Conservation (phyloP, 1,139 yeast species). For the Kodamaea sp. region DNA sequence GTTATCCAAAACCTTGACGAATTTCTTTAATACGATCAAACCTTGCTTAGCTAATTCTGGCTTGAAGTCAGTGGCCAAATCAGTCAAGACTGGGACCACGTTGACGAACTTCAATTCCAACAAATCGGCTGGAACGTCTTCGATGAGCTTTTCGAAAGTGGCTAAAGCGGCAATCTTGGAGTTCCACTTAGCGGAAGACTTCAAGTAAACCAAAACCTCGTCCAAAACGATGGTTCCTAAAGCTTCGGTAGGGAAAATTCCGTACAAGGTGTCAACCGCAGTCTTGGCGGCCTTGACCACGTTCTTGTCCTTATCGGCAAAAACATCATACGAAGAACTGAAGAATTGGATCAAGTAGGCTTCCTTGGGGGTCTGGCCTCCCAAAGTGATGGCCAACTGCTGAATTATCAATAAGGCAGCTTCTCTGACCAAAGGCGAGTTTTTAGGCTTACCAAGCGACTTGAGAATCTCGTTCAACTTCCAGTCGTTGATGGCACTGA, state of each 20-base stretch:
- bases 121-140: slow-evolving; percentile 81
- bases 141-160: slow-evolving; percentile 69
- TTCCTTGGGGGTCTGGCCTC: slow-evolving; percentile 72
- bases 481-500: slow-evolving; percentile 62
- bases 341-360: slow-evolving; percentile 66
- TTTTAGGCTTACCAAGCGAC: slow-evolving; percentile 72
- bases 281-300: slow-evolving; percentile 81
- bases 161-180: slow-evolving; percentile 80
- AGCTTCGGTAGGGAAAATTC: slow-evolving; percentile 77
- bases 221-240: slow-evolving; percentile 69
- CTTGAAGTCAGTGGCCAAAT: slow-evolving; percentile 91
- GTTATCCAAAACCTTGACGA: slow-evolving; percentile 84
- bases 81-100: slow-evolving; percentile 83
- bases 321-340: slow-evolving; percentile 58
- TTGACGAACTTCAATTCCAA: slow-evolving; percentile 78
- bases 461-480: slow-evolving; percentile 60
- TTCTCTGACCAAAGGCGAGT: slow-evolving; percentile 73
- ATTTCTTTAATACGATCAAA: slow-evolving; percentile 62
- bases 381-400: slow-evolving; percentile 64
- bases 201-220: slow-evolving; percentile 60
- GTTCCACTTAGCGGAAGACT: slow-evolving; percentile 92
- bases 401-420: slow-evolving; percentile 69
- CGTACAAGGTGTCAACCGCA: slow-evolving; percentile 66
- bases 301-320: slow-evolving; percentile 83
- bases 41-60: slow-evolving; percentile 94